Evolutionary conservation across 2,329 filamentous ascomycete genomes (phyloP).

Genomic region (Tothia fuscella): DNA sequence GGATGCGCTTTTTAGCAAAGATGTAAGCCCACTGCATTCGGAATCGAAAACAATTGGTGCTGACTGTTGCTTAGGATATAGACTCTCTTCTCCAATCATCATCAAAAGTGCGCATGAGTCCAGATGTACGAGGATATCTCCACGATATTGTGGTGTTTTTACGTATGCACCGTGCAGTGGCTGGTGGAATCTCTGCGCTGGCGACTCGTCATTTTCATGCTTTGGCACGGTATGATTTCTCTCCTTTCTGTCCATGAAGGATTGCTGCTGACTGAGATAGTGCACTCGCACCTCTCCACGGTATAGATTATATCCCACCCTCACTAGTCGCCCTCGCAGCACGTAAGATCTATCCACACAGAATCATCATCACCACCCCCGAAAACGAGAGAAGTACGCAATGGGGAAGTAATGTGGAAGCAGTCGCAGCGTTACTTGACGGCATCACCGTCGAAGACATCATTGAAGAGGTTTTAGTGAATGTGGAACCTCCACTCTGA

Average conservation of each 20-base stretch:
- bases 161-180: slow-evolving; percentile 75
- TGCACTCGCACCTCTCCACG: slow-evolving; percentile 70
- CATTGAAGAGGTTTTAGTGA: slow-evolving; percentile 45
- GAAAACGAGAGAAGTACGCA: slow-evolving; percentile 77
- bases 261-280: slow-evolving; percentile 18
- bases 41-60: background rate
- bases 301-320: slow-evolving; percentile 69
- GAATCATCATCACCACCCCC: slow-evolving; percentile 57
- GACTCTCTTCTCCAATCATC: slow-evolving; percentile 47
- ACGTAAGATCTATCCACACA: slow-evolving; percentile 78
- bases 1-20: slow-evolving; percentile 28
- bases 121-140: slow-evolving; percentile 73
- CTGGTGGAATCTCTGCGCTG: slow-evolving; percentile 61
- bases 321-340: slow-evolving; percentile 72
- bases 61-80: slow-evolving; percentile 39
- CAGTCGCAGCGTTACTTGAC: slow-evolving; percentile 55
- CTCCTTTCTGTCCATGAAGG: background rate
- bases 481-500: slow-evolving; percentile 44
- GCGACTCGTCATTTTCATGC: slow-evolving; percentile 68
- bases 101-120: slow-evolving; percentile 49
- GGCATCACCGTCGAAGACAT: slow-evolving; percentile 43
- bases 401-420: slow-evolving; percentile 72
- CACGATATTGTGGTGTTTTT: slow-evolving; percentile 82
- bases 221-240: slow-evolving; percentile 44
- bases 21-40: slow-evolving; percentile 24